phyloP scores from a whole-genome alignment of 192 early-diverging fungal genomes.

The Thamnidium elegans region DNA sequence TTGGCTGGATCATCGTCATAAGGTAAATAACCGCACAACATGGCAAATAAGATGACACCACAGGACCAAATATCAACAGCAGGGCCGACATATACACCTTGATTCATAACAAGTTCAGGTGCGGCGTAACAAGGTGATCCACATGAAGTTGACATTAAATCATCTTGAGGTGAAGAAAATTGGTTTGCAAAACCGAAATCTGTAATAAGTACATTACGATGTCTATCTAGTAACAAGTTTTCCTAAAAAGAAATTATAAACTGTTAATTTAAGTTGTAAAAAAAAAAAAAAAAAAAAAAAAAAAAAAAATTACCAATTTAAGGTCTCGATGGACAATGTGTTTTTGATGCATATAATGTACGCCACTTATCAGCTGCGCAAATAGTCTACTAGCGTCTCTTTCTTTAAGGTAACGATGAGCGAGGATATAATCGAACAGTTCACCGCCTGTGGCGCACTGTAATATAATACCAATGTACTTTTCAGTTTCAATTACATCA shows the following conservation, averaged over 20 bases:
- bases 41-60: conserved; percentile 95
- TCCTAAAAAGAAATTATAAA: too few relatives aligned
- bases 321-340: conserved; percentile 96
- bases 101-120: conserved; percentile 96
- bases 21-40: conserved; percentile 86
- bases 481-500: conserved; percentile 95
- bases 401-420: conserved; percentile 90
- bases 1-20: conserved; percentile 91
- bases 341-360: conserved; percentile 89
- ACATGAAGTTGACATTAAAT: conserved; percentile 91
- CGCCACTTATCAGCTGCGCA: conserved; percentile 90
- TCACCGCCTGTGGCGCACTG: conserved; percentile 97
- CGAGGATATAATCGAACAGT: conserved; percentile 96
- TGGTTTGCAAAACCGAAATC: conserved; percentile 99
- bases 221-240: conserved; percentile 88
- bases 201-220: conserved; percentile 93
- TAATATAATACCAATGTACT: conserved; percentile 96
- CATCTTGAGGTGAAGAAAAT: conserved; percentile 66
- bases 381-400: conserved; percentile 87
- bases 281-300: too few relatives aligned
- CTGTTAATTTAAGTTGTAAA: too few relatives aligned
- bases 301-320: conserved; percentile 67
- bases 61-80: conserved; percentile 98
- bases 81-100: conserved; percentile 93
- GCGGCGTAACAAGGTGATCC: conserved; percentile 99